Conservation (phyloP, 192 early-diverging fungal genomes). For the Coemansia aciculifera region DNA sequence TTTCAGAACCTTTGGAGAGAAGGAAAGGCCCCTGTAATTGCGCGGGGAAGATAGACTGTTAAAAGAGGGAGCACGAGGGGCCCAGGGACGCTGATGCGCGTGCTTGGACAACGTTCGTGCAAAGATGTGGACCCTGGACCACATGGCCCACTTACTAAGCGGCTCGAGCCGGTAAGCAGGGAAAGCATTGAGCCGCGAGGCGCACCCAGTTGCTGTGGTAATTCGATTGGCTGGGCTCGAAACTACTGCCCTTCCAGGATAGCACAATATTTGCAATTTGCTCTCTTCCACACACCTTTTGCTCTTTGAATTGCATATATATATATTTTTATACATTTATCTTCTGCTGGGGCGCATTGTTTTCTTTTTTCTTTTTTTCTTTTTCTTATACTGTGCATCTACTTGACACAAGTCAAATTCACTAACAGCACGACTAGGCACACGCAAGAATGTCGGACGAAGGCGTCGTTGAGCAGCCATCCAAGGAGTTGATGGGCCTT, state of each 20-base stretch:
- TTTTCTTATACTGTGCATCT: not conserved
- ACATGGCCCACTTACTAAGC: not conserved
- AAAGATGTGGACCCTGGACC: not conserved
- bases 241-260: not conserved
- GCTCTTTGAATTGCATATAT: not conserved
- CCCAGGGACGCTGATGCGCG: not conserved
- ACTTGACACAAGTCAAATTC: not conserved
- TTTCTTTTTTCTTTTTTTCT: too few relatives aligned
- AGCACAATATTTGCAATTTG: not conserved
- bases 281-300: not conserved
- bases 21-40: not conserved
- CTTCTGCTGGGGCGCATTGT: not conserved
- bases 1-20: not conserved
- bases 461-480: constrained; percentile 23
- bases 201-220: not conserved
- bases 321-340: not conserved
- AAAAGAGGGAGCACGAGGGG: not conserved
- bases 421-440: not conserved
- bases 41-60: not conserved
- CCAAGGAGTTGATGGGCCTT: constrained; percentile 64
- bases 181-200: not conserved
- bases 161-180: not conserved
- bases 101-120: constrained; percentile 2
- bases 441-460: constrained; percentile 24
- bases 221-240: constrained; percentile 4